These are phyloP conservation scores for Perilla frutescens DNA, from an alignment of 257 asterid species.

Conservation along the genomic window DNA sequence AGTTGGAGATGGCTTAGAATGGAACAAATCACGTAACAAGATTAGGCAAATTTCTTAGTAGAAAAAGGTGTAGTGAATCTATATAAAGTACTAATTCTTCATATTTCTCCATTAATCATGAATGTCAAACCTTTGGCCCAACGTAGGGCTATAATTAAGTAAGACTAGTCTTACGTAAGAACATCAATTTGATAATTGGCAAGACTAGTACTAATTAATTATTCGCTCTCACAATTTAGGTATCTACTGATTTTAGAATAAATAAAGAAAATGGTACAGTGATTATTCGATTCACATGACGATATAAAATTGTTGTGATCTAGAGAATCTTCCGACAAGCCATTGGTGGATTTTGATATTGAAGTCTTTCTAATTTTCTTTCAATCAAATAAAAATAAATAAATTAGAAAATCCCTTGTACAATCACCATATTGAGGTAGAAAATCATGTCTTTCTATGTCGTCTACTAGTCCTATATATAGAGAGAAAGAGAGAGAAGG, in stretches of 20 bases:
- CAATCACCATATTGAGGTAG: conserved; percentile 27
- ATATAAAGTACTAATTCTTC: too few species aligned
- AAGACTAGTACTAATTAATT: neutral
- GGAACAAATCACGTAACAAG: neutral
- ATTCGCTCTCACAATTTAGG: neutral
- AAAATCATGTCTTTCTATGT: conserved; percentile 19
- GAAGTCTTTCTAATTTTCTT: neutral
- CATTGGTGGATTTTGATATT: neutral
- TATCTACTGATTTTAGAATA: neutral
- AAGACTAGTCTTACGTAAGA: conserved; percentile 15
- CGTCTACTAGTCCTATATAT: conserved; percentile 28
- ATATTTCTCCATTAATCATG: neutral
- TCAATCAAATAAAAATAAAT: neutral
- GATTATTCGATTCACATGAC: too few species aligned
- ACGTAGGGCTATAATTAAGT: neutral
- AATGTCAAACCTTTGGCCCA: conserved; percentile 10
- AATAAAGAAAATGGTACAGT: neutral
- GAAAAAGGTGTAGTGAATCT: neutral
- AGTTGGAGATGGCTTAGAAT: neutral
- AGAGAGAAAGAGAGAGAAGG: conserved; percentile 30
- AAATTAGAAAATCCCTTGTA: conserved; percentile 9
- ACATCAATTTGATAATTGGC: neutral
- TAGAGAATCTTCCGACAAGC: conserved; percentile 17
- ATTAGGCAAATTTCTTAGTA: neutral
- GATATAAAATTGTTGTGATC: neutral